These are phyloP conservation scores for Monilinia vaccinii-corymbosi DNA, from an alignment of 2,329 filamentous ascomycete genomes.

Conservation along the genomic window DNA sequence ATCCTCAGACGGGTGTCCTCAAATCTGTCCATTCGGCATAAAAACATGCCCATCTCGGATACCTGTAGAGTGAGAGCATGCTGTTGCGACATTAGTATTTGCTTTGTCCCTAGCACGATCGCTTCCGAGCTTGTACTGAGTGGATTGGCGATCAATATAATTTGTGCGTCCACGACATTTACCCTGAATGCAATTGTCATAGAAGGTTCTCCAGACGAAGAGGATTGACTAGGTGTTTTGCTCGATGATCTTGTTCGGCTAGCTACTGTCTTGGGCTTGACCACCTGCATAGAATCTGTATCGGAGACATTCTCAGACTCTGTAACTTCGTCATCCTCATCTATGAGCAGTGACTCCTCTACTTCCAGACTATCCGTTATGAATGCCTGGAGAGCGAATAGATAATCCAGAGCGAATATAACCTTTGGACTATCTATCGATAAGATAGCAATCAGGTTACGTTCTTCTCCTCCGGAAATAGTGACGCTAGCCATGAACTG, in stretches of 20 bases:
- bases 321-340: conserved; percentile 41
- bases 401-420: conserved; percentile 91
- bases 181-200: conserved; percentile 82
- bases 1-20: conserved; percentile 85
- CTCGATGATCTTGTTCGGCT: conserved; percentile 20
- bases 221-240: conserved; percentile 18
- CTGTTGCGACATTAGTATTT: conserved; percentile 86
- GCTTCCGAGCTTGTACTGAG: conserved; percentile 84
- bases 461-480: conserved; percentile 76
- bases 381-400: conserved; percentile 83
- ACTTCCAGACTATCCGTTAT: conserved; percentile 61
- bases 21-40: conserved; percentile 97
- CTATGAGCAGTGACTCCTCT: conserved; percentile 47
- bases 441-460: conserved; percentile 78
- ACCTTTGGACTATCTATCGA: conserved; percentile 91
- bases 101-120: conserved; percentile 89
- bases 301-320: conserved; percentile 53
- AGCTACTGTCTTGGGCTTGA: conserved; percentile 5
- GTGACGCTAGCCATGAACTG: conserved; percentile 98
- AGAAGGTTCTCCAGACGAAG: conserved; percentile 31
- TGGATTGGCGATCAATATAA: conserved; percentile 94
- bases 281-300: conserved; percentile 39
- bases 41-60: conserved; percentile 92
- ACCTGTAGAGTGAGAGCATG: conserved; percentile 90
- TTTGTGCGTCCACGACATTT: conserved; percentile 91